A percentile compares a stretch with the other conserved stretches of the same genome.
These are phyloP conservation scores for Pseudopithomyces maydicus DNA, from an alignment of 2,329 filamentous ascomycete species.

Conservation along the genomic window DNA sequence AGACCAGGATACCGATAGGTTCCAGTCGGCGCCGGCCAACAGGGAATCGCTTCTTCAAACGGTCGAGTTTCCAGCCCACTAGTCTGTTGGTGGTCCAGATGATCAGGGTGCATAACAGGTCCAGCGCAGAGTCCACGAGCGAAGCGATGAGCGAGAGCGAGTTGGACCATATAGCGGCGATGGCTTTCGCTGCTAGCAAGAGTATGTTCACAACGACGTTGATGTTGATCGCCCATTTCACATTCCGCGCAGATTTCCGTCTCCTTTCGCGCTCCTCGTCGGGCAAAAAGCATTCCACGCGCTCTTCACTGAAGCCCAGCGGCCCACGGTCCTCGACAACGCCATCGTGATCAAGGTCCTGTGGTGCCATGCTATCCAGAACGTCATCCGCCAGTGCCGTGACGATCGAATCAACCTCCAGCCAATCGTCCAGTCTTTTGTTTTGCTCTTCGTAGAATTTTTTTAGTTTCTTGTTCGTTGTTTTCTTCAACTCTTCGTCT, in stretches of 20 bases:
- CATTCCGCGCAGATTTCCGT: slow-evolving; percentile 52
- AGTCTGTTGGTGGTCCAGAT: slow-evolving; percentile 50
- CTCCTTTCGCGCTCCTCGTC: slow-evolving; percentile 59
- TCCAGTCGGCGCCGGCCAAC: slow-evolving; percentile 59
- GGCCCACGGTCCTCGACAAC: slow-evolving; percentile 58
- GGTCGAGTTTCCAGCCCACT: slow-evolving; percentile 15
- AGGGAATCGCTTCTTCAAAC: slow-evolving; percentile 61
- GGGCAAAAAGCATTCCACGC: slow-evolving; percentile 61
- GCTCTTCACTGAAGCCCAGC: slow-evolving; percentile 54
- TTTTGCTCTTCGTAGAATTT: slow-evolving; percentile 63
- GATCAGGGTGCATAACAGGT: slow-evolving; percentile 65
- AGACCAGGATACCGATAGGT: slow-evolving; percentile 66
- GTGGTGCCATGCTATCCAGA: slow-evolving; percentile 63
- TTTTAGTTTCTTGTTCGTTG: slow-evolving; percentile 58
- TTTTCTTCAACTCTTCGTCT: slow-evolving; percentile 57
- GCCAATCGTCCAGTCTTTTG: slow-evolving; percentile 60
- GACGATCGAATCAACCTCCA: slow-evolving; percentile 64
- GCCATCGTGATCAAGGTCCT: slow-evolving; percentile 61
- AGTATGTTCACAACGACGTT: slow-evolving; percentile 66
- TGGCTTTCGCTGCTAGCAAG: slow-evolving; percentile 60
- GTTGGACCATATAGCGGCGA: slow-evolving; percentile 60
- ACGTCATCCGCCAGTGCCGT: slow-evolving; percentile 62
- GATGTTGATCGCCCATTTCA: slow-evolving; percentile 64
- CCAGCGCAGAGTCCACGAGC: slow-evolving; percentile 65
- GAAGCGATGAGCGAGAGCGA: slow-evolving; percentile 67